phyloP scores from a whole-genome alignment of 169 alveolate genomes.

The Eimeria maxima region DNA sequence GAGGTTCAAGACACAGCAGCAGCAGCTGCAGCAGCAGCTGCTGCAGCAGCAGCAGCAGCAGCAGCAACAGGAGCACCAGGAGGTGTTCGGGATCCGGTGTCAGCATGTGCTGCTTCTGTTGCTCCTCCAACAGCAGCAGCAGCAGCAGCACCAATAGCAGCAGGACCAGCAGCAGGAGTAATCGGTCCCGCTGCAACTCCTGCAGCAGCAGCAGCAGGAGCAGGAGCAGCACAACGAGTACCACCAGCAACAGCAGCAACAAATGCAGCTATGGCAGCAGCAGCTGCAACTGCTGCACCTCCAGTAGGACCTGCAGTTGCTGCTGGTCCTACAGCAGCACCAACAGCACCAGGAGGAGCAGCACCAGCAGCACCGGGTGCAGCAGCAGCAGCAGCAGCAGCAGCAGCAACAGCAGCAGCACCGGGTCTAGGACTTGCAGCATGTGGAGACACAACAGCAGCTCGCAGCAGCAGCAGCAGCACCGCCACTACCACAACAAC shows the following conservation, averaged over 20 bases:
- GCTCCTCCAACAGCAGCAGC: background rate
- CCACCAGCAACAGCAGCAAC: background rate
- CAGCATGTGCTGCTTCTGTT: slow-evolving; percentile 9
- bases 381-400: background rate
- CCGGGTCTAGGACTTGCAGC: background rate
- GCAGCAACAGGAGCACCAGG: too few relatives aligned
- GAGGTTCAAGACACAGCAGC: background rate
- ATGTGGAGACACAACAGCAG: background rate
- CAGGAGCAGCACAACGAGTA: background rate
- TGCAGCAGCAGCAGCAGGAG: slow-evolving; percentile 3
- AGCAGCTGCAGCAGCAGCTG: slow-evolving; percentile 22
- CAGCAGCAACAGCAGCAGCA: background rate
- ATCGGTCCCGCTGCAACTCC: background rate
- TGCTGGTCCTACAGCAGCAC: too few relatives aligned
- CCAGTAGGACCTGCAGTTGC: too few relatives aligned
- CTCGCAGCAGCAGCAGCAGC: slow-evolving; percentile 1
- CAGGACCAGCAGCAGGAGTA: background rate
- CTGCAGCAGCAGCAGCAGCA: slow-evolving; percentile 36
- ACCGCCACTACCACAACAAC: too few relatives aligned
- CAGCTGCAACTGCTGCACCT: too few relatives aligned
- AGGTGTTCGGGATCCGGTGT: background rate
- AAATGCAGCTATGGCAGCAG: too few relatives aligned
- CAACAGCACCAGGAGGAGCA: too few relatives aligned
- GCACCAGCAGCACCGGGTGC: slow-evolving; percentile 16
- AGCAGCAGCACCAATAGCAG: slow-evolving; percentile 6